phyloP scores from a whole-genome alignment of 306 rosid species.

The Ammopiptanthus mongolicus region DNA sequence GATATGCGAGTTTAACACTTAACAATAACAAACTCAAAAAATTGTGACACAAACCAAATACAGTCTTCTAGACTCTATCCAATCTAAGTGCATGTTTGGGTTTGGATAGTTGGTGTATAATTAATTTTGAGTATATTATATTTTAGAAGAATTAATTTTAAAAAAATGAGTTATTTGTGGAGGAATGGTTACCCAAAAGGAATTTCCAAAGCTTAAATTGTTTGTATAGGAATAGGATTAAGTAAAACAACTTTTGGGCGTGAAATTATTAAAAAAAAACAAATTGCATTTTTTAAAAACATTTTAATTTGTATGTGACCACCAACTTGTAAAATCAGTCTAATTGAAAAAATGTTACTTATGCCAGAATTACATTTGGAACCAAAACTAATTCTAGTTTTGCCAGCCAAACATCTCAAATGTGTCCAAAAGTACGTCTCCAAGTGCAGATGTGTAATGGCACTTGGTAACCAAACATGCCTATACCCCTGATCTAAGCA shows the following conservation, averaged over 20 bases:
- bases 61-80: neutral
- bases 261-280: neutral
- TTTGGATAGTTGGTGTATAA: neutral
- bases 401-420: conserved; percentile 4
- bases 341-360: neutral
- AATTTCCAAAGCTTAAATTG: neutral
- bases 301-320: neutral
- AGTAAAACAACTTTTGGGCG: neutral
- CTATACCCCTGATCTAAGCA: neutral
- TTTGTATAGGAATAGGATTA: neutral
- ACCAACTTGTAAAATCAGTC: neutral
- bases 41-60: conserved; percentile 3
- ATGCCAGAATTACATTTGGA: neutral
- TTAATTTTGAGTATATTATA: neutral
- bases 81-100: neutral
- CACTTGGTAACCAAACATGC: neutral
- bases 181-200: neutral
- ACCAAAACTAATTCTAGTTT: neutral
- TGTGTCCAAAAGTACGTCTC: neutral
- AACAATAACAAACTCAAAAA: neutral
- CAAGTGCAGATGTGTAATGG: neutral
- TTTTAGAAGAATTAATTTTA: neutral
- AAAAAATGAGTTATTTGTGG: neutral
- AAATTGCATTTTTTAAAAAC: neutral
- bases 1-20: no score